phyloP scores from a whole-genome alignment of 148 eudicot genomes.

The Rhododendron henanense region DNA sequence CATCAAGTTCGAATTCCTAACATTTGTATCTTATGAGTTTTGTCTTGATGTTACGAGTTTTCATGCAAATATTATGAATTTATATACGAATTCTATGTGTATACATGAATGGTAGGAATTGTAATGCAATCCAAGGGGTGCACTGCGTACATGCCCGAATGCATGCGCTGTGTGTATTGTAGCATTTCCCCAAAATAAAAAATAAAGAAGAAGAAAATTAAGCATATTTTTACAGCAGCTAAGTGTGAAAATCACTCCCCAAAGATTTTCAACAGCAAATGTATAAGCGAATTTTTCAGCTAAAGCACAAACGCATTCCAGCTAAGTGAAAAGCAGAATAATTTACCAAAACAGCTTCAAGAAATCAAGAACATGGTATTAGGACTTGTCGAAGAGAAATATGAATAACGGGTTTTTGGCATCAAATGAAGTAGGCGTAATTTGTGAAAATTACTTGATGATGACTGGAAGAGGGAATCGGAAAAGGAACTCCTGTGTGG shows the following conservation, averaged over 20 bases:
- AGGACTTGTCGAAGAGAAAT: neutral
- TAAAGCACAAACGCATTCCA: neutral
- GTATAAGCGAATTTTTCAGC: neutral
- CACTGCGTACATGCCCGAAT: neutral
- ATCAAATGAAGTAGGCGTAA: neutral
- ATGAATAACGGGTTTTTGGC: neutral
- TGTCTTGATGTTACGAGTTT: neutral
- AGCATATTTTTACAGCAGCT: neutral
- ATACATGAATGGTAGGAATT: too few species aligned
- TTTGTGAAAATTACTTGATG: constrained; percentile 41
- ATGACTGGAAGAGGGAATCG: constrained; percentile 79
- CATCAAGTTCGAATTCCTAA: neutral
- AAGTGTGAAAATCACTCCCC: neutral
- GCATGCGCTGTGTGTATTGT: neutral
- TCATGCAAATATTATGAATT: neutral
- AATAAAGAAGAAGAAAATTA: neutral
- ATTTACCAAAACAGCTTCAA: neutral
- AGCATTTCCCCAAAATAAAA: neutral
- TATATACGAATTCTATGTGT: too few species aligned
- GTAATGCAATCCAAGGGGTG: neutral
- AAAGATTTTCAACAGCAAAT: neutral
- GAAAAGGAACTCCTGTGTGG: constrained; percentile 57
- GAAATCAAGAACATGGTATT: neutral
- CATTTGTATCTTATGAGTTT: neutral
- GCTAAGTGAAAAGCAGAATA: neutral